These are phyloP conservation scores for Zygosaccharomyces pseudorouxii DNA, from an alignment of 805 yeast species.

Conservation along the genomic window DNA sequence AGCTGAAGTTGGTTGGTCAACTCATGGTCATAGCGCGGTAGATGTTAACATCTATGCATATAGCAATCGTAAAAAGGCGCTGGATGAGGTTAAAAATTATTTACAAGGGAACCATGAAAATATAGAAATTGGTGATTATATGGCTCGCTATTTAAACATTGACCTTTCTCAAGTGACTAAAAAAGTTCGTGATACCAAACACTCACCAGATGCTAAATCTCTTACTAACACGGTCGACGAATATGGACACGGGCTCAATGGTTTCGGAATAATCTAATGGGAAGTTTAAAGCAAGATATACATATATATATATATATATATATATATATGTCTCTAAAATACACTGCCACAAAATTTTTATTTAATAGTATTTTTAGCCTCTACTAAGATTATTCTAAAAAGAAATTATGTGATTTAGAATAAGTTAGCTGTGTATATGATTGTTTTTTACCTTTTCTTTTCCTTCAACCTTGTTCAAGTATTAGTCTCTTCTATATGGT, in stretches of 20 bases:
- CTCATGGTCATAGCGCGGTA: constrained; percentile 94
- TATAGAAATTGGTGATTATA: constrained; percentile 72
- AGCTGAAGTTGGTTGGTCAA: constrained; percentile 93
- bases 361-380: background rate
- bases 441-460: too few relatives aligned
- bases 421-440: background rate
- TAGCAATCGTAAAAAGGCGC: constrained; percentile 50
- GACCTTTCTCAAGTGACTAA: constrained; percentile 48
- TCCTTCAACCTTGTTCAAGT: background rate
- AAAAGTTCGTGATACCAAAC: constrained; percentile 46
- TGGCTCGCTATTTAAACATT: constrained; percentile 50
- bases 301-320: background rate
- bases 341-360: background rate
- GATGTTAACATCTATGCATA: constrained; percentile 89
- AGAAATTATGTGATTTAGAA: background rate
- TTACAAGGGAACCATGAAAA: constrained; percentile 83
- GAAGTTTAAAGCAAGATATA: background rate
- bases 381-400: too few relatives aligned
- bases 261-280: background rate
- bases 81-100: constrained; percentile 38
- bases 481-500: constrained; percentile 73
- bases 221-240: constrained; percentile 11
- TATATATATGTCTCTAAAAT: constrained; percentile 1
- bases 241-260: constrained; percentile 16
- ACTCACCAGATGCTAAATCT: constrained; percentile 29